Base-by-base conservation (phyloP, 768 basidiomycete genomes). In the Rhizopogon salebrosus region DNA sequence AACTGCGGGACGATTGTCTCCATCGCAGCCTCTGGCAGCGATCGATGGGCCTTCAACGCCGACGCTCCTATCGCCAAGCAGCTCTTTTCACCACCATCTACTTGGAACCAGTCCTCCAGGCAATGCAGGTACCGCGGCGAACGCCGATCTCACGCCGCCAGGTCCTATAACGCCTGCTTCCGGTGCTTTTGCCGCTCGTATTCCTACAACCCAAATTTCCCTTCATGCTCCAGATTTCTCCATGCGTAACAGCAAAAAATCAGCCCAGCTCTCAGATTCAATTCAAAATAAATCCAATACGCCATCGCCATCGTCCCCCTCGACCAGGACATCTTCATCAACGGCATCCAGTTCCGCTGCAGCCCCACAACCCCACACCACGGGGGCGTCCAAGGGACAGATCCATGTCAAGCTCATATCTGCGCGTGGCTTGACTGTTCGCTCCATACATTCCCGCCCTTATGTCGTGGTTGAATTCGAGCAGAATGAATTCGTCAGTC, bases 391-490 rank as follows among this genome's bases (percentile, higher is more conserved):
- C 55, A 76, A 71, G 62, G 89, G 89, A 55, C 92, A 94, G 71
- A 87, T 99, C 51, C 91, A 92, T 62, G 88, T 99, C 71, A 98
- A 98, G 72, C 84, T 99, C 66, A 92, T 99, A 70, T 85, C 87
- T 59, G 97, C 92, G 11, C 82, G 92, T 43, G 82, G 80, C 9
- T 85, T 99, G 66, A 84, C 84, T 57, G 86, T 93, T 49, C 77
- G 78, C 40, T 79, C 84, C 13, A 62, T 79, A 39, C 67, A 75
- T 56, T 83, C 89, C 3, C 77, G 84, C 0, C 91, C 94, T 16
- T 98, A 99, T 68, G 90, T 94, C 61, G 95, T 98, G 67, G 94
- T 95, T 60, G 89, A 94, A 70, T 99, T 98, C 71, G 97, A 99
- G 75, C 90, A 98, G 71, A 98, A 93, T 78, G 97, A 99, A 72